Base-by-base conservation (phyloP, 495 filamentous ascomycete species). In the Talaromyces proteolyticus region DNA sequence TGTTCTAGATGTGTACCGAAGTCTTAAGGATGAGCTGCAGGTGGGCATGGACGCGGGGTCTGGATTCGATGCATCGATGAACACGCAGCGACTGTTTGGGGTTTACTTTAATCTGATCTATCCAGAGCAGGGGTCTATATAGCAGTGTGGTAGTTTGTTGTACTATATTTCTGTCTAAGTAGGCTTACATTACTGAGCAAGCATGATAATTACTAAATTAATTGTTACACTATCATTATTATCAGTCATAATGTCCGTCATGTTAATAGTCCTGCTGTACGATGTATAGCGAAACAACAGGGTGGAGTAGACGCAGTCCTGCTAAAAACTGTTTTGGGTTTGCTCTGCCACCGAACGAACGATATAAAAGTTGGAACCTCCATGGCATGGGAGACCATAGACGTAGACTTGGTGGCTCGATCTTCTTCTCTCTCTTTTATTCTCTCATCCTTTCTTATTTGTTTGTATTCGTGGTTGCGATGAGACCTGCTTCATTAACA, bases 271-370 rank as follows among this genome's bases (percentile, higher is more conserved):
- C 72, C 72, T 71, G 70, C 60, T 59, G 67, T 65, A 64, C 69
- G 57, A 73, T 65, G 39, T 45, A 55, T 57, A 47, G 37, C 34
- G 59, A 58, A 70, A 64, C 69, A 71, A 63, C 70, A 72, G 70
- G 72, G 72, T 76, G 72, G 72, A 76, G 70, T 76, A 74, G 72
- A 76, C 72, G 70, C 72, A 69, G 72, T 60, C 55, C 72, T 76
- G 72, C 72, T 76, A 76, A 70, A 75, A 74, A 69, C 72, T 68
- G 70, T 72, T 70, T 24, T 67, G 67, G 70, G 69, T 74, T 76
- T 70, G 65, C 66, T 76, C 65, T 76, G 60, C 72, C 72, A 76
- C 72, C 57, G 69, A 75, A 74, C 70, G 72, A 75, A 75, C 66
- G 58, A 70, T 67, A 53, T 65, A 66, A 69, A 64, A 65, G 61